A percentile compares a stretch with the other conserved stretches of the same genome.
Conservation (phyloP, 1,139 yeast genomes). For the Spathaspora sp. region DNA sequence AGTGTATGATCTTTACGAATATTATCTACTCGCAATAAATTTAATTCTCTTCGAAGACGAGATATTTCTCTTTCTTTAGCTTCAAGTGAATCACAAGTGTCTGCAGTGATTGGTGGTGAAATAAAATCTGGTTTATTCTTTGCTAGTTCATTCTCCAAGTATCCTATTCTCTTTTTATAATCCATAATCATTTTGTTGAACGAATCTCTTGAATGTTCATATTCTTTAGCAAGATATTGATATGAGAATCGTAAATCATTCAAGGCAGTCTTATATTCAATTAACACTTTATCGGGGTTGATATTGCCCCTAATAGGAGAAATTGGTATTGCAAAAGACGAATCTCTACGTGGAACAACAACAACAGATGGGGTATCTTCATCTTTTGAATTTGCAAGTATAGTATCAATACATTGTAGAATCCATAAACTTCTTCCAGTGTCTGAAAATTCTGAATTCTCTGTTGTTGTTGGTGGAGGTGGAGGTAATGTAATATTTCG, state of each 20-base stretch:
- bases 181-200: constrained; percentile 49
- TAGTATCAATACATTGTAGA: constrained; percentile 49
- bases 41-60: constrained; percentile 47
- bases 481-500: constrained; percentile 48
- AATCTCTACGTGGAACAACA: background rate
- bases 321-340: constrained; percentile 24
- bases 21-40: constrained; percentile 48
- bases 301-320: constrained; percentile 21
- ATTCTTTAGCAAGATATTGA: constrained; percentile 59
- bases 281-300: constrained; percentile 24
- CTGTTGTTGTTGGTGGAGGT: constrained; percentile 23
- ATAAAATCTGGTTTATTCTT: background rate
- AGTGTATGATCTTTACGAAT: constrained; percentile 23
- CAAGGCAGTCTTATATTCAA: constrained; percentile 55
- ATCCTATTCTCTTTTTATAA: constrained; percentile 43
- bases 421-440: constrained; percentile 50
- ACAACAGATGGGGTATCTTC: background rate
- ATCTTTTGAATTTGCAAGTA: constrained; percentile 17
- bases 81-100: constrained; percentile 15
- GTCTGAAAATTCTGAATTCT: constrained; percentile 25
- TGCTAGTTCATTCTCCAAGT: constrained; percentile 41
- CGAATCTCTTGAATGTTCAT: constrained; percentile 54
- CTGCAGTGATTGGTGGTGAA: constrained; percentile 8
- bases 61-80: constrained; percentile 47
- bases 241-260: constrained; percentile 64